Evolutionary conservation across 164 flowering plant species (phyloP).

Genomic region (Sextonia rubra): DNA sequence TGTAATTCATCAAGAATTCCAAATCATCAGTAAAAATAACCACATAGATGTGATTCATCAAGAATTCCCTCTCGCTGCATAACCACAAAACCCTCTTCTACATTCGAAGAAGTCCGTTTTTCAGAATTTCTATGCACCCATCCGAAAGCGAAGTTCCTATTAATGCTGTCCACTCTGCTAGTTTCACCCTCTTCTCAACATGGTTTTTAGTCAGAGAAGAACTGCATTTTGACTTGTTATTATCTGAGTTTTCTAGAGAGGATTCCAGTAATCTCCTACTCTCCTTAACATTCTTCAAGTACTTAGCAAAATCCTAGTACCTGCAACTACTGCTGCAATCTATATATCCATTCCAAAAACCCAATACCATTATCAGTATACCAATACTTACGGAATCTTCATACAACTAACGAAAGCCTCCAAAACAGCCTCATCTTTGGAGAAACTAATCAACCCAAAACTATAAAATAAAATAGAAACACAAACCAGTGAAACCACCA

Average conservation of each 20-base stretch:
- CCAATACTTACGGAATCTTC: background rate
- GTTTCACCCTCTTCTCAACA: background rate
- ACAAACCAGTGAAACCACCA: background rate
- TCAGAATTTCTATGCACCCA: constrained; percentile 15
- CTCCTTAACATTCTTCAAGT: constrained; percentile 37
- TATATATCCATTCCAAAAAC: constrained; percentile 53
- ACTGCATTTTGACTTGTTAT: constrained; percentile 18
- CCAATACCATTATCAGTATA: no score
- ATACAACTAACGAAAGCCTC: background rate
- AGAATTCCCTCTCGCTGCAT: no score
- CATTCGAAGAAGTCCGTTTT: constrained; percentile 15
- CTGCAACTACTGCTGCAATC: constrained; percentile 70
- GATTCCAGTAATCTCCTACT: constrained; percentile 18
- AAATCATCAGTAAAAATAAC: no score
- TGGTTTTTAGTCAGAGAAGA: constrained; percentile 1
- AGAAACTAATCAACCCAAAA: background rate
- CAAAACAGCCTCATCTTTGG: background rate
- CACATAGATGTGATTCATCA: no score
- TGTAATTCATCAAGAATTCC: no score
- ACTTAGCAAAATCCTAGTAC: constrained; percentile 58
- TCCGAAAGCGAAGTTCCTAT: constrained; percentile 20
- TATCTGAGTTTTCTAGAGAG: constrained; percentile 18
- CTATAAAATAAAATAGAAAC: background rate
- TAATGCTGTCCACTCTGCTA: constrained; percentile 1
- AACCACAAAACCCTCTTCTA: no score